Evolutionary conservation across 768 basidiomycete species (phyloP).

Genomic region (Auricularia heimuer): DNA sequence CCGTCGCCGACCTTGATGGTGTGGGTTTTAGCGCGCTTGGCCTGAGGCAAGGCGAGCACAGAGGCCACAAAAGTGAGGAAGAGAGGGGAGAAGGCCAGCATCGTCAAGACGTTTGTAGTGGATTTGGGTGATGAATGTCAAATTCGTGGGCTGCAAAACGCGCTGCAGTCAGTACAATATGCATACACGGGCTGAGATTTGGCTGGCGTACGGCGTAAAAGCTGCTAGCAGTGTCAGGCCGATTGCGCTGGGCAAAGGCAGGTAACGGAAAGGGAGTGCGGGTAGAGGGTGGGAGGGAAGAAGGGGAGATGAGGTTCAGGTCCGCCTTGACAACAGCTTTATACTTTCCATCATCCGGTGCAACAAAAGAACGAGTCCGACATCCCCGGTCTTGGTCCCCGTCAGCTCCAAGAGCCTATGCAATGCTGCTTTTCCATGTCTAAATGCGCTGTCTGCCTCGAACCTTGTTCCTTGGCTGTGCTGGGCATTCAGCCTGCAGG

Average conservation of each 20-base stretch:
- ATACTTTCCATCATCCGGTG: neutral
- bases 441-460: too few species aligned
- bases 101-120: constrained; percentile 21
- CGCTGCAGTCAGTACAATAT: constrained; percentile 14
- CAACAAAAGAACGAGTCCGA: neutral
- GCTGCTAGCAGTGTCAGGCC: constrained; percentile 10
- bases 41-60: constrained; percentile 9
- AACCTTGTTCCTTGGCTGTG: too few species aligned
- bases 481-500: too few species aligned
- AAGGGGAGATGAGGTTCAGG: constrained; percentile 7
- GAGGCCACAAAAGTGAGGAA: constrained; percentile 34
- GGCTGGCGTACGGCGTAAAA: constrained; percentile 11
- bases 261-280: constrained; percentile 11
- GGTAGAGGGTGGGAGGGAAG: constrained; percentile 3
- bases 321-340: neutral
- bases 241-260: constrained; percentile 1
- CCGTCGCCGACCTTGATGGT: neutral
- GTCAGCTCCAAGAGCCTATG: neutral
- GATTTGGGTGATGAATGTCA: neutral
- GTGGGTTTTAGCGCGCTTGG: neutral
- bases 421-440: too few species aligned
- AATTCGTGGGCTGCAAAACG: constrained; percentile 2
- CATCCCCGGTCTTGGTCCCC: neutral
- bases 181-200: constrained; percentile 14
- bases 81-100: constrained; percentile 33